A percentile compares a stretch with the other conserved stretches of the same genome.
These are phyloP conservation scores for Aureobasidium lini DNA, from an alignment of 2,329 filamentous ascomycete species.

Conservation along the genomic window DNA sequence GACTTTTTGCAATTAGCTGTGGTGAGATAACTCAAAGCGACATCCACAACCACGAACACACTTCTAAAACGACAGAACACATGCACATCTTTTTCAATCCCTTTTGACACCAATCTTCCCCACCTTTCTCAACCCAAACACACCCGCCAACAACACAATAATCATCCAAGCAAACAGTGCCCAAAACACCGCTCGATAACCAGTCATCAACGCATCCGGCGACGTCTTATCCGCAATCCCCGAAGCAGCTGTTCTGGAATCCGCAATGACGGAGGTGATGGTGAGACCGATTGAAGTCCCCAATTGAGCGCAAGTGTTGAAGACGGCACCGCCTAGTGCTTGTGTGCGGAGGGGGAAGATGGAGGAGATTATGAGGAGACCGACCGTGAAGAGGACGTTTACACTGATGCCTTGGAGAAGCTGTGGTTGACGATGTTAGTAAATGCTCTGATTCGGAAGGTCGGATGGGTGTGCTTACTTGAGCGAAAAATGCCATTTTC, in stretches of 20 bases:
- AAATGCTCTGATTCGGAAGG: conserved; percentile 24
- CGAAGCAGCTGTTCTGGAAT: conserved; percentile 19
- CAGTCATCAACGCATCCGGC: conserved; percentile 32
- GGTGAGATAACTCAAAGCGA: no score
- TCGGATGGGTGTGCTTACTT: conserved; percentile 32
- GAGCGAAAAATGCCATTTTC: conserved; percentile 24
- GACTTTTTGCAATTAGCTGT: no score
- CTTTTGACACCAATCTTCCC: conserved; percentile 5
- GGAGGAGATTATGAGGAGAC: conserved; percentile 36
- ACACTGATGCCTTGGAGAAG: conserved; percentile 25
- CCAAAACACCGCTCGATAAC: conserved; percentile 38
- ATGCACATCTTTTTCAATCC: not conserved
- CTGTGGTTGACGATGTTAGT: not conserved
- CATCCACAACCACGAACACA: no score
- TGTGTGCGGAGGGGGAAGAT: conserved; percentile 36
- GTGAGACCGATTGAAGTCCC: conserved; percentile 35
- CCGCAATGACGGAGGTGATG: conserved; percentile 32
- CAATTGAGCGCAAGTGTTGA: conserved; percentile 38
- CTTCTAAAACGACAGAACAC: no score
- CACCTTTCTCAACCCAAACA: not conserved
- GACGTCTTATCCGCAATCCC: conserved; percentile 24
- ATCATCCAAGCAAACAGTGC: conserved; percentile 31
- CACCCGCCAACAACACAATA: not conserved
- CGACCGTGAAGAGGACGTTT: conserved; percentile 37
- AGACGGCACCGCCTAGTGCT: conserved; percentile 38